Evolutionary conservation across 169 alveolate species (phyloP).

Genomic region (Plasmodium gallinaceum): DNA sequence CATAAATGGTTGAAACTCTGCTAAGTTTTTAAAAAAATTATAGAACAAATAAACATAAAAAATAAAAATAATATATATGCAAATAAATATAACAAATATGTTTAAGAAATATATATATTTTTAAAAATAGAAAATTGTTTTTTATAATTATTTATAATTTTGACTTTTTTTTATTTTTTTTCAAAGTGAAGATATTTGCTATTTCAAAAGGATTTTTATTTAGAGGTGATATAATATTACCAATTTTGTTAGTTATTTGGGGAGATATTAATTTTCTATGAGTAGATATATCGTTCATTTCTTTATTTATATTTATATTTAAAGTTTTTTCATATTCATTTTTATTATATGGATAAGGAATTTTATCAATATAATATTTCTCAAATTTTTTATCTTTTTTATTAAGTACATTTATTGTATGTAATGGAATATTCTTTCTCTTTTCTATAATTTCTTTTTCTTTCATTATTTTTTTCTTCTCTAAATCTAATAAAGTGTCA

Average conservation of each 20-base stretch:
- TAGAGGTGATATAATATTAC: conserved; percentile 44
- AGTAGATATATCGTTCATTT: conserved; percentile 31
- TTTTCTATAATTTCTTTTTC: conserved; percentile 61
- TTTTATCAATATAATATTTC: conserved; percentile 38
- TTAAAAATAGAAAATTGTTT: background rate
- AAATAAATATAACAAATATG: background rate
- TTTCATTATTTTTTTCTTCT: conserved; percentile 22
- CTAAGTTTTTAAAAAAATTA: too few species aligned
- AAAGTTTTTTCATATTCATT: conserved; percentile 37
- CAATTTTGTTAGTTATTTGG: conserved; percentile 34
- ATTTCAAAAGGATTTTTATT: conserved; percentile 35
- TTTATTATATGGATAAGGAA: conserved; percentile 47
- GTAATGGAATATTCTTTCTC: conserved; percentile 56
- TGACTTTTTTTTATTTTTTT: conserved; percentile 15
- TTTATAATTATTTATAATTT: conserved; percentile 5
- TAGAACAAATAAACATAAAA: too few species aligned
- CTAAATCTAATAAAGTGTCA: conserved; percentile 43
- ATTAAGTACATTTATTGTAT: conserved; percentile 24
- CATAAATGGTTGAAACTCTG: too few species aligned
- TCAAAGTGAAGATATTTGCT: conserved; percentile 34
- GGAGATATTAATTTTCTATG: conserved; percentile 29
- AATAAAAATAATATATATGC: too few species aligned
- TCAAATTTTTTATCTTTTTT: conserved; percentile 62
- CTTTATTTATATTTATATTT: conserved; percentile 58
- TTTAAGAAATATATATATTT: background rate